phyloP scores from a whole-genome alignment of 805 yeast genomes.

The Ogataea siamensis region DNA sequence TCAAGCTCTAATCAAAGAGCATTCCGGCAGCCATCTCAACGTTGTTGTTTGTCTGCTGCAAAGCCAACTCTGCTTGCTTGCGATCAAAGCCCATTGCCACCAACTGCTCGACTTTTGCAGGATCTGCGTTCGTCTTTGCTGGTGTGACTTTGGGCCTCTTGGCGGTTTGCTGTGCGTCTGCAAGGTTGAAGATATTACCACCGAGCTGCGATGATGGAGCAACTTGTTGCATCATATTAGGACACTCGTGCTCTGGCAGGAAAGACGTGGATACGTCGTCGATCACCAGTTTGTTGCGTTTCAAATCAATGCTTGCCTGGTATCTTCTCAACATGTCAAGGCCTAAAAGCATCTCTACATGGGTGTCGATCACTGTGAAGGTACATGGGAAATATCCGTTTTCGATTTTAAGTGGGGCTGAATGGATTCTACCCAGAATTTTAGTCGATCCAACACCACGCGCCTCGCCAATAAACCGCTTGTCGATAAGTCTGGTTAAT shows the following conservation, averaged over 20 bases:
- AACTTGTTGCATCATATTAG: constrained; percentile 34
- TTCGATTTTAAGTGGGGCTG: constrained; percentile 81
- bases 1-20: constrained; percentile 42
- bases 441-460: constrained; percentile 84
- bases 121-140: constrained; percentile 26
- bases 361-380: constrained; percentile 69
- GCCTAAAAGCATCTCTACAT: constrained; percentile 77
- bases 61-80: constrained; percentile 60
- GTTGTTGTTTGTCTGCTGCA: constrained; percentile 68
- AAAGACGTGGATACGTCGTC: constrained; percentile 75
- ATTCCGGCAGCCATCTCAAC: constrained; percentile 84
- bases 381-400: constrained; percentile 61
- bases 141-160: constrained; percentile 25
- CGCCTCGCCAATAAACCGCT: constrained; percentile 77
- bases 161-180: constrained; percentile 13
- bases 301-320: constrained; percentile 77
- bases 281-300: constrained; percentile 59
- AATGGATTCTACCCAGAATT: constrained; percentile 82
- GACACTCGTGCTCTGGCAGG: constrained; percentile 68
- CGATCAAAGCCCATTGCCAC: constrained; percentile 70
- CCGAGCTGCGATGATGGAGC: constrained; percentile 31
- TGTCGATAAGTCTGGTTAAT: constrained; percentile 71
- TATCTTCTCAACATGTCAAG: constrained; percentile 89
- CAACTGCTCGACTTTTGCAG: constrained; percentile 41
- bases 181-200: constrained; percentile 33